Percentiles rank a stretch among this genome's conserved stretches.
Conservation (phyloP, 345 rosid species). For the Rhodamnia rubescens region DNA sequence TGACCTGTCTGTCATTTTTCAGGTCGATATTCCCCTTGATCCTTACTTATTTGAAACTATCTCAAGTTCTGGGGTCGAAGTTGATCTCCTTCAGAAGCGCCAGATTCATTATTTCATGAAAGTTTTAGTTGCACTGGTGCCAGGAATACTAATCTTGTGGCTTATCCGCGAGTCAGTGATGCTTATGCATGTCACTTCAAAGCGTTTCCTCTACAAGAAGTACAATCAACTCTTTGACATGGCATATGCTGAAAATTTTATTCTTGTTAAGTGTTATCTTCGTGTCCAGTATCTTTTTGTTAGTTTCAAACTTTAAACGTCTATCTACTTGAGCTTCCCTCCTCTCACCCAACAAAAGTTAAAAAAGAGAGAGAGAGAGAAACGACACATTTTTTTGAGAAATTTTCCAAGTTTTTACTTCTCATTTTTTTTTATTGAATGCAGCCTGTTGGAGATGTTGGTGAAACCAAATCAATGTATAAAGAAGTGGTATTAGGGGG, state of each 20-base stretch:
- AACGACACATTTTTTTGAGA: not conserved
- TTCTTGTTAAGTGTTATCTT: slow-evolving; percentile 46
- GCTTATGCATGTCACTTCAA: slow-evolving; percentile 70
- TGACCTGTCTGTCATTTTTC: slow-evolving; percentile 2
- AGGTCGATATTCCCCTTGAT: slow-evolving; percentile 94
- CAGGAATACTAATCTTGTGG: slow-evolving; percentile 75
- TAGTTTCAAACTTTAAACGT: not conserved
- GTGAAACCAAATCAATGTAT: slow-evolving; percentile 80
- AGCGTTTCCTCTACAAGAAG: slow-evolving; percentile 79
- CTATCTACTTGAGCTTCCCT: too few species aligned
- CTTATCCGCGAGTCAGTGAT: slow-evolving; percentile 67
- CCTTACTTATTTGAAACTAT: slow-evolving; percentile 83
- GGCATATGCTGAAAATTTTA: slow-evolving; percentile 91
- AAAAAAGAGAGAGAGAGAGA: not conserved
- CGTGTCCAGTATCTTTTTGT: not conserved
- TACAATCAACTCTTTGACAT: slow-evolving; percentile 80
- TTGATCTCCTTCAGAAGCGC: slow-evolving; percentile 86
- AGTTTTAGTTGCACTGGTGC: slow-evolving; percentile 69
- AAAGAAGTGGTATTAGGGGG: slow-evolving; percentile 96
- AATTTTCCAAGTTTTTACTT: not conserved
- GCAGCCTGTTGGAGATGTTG: slow-evolving; percentile 90
- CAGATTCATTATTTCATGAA: slow-evolving; percentile 89
- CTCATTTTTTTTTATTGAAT: slow-evolving; percentile 9
- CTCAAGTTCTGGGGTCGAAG: slow-evolving; percentile 82
- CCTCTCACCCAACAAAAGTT: too few species aligned